Percentiles rank a stretch among this genome's conserved stretches.
phyloP scores from a whole-genome alignment of 495 filamentous ascomycete genomes.

The Terfezia boudieri region DNA sequence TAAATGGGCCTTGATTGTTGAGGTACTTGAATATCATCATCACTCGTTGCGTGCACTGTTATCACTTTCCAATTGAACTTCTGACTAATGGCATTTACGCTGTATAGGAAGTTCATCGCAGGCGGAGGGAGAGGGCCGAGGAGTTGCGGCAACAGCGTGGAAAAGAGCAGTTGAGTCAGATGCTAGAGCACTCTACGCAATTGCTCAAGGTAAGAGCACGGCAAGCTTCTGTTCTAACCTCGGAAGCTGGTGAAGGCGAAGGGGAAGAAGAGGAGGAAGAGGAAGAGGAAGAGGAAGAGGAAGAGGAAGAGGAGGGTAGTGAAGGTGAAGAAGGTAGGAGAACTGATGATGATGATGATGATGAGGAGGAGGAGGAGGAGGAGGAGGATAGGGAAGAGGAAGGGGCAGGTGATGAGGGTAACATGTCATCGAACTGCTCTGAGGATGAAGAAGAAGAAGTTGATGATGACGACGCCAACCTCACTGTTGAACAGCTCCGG shows the following conservation, averaged over 20 bases:
- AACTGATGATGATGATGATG: conserved; percentile 20
- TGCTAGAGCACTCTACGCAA: conserved; percentile 19
- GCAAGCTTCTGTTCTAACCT: conserved; percentile 5
- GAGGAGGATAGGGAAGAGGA: conserved; percentile 19
- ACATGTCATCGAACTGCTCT: conserved; percentile 25
- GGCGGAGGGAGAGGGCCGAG: conserved; percentile 14
- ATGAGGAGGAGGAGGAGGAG: conserved; percentile 27
- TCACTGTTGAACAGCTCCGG: conserved; percentile 58
- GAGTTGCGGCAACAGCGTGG: conserved; percentile 15
- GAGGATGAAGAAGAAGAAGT: conserved; percentile 28
- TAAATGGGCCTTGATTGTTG: conserved; percentile 18
- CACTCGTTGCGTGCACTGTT: background rate
- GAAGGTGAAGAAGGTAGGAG: conserved; percentile 25
- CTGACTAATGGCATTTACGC: background rate
- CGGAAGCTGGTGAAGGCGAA: conserved; percentile 8
- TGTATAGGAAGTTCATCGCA: conserved; percentile 13
- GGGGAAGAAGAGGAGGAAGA: conserved; percentile 22
- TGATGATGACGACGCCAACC: conserved; percentile 37
- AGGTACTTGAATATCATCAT: conserved; percentile 9
- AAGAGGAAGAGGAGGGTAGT: conserved; percentile 31
- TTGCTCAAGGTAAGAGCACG: conserved; percentile 14
- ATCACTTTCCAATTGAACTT: background rate
- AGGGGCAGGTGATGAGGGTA: conserved; percentile 20
- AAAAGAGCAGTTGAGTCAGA: conserved; percentile 18
- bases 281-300: conserved; percentile 27